phyloP scores from a whole-genome alignment of 768 basidiomycete genomes.

The Lanmaoa rubissima region DNA sequence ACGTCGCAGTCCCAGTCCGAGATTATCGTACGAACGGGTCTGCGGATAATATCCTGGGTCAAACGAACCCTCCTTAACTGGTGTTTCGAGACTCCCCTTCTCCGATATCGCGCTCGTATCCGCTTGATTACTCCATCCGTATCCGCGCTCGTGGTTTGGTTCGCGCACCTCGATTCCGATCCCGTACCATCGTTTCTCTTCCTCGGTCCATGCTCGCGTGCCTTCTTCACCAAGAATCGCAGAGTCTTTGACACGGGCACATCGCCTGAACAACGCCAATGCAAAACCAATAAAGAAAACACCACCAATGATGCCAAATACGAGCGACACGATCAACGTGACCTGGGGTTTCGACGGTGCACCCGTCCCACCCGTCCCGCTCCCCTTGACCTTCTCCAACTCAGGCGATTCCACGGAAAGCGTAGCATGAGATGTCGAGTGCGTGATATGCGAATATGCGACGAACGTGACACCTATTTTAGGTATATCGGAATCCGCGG shows the following conservation, averaged over 20 bases:
- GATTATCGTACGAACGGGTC: constrained; percentile 19
- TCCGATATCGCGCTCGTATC: constrained; percentile 29
- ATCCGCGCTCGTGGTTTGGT: constrained; percentile 21
- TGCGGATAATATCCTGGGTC: constrained; percentile 18
- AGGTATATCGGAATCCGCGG: constrained; percentile 40
- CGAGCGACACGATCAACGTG: constrained; percentile 56
- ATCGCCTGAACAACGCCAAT: constrained; percentile 56
- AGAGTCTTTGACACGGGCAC: constrained; percentile 56
- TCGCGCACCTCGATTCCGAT: constrained; percentile 35
- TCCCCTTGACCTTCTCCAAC: constrained; percentile 37
- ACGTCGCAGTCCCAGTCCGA: constrained; percentile 50
- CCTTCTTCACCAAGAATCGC: constrained; percentile 62
- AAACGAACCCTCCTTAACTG: constrained; percentile 15
- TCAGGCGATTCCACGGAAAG: constrained; percentile 49
- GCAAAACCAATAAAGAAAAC: constrained; percentile 51
- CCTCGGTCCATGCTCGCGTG: constrained; percentile 54
- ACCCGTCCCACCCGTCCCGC: constrained; percentile 36
- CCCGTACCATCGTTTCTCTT: constrained; percentile 71
- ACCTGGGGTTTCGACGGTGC: constrained; percentile 46
- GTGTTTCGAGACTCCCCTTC: constrained; percentile 33
- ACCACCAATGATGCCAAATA: constrained; percentile 62
- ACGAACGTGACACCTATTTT: constrained; percentile 58
- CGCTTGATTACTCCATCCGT: constrained; percentile 32
- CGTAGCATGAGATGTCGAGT: constrained; percentile 67
- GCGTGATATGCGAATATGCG: constrained; percentile 63